phyloP scores from a whole-genome alignment of 352 stramenopile species.

The Pilasporangium apinafurcum region DNA sequence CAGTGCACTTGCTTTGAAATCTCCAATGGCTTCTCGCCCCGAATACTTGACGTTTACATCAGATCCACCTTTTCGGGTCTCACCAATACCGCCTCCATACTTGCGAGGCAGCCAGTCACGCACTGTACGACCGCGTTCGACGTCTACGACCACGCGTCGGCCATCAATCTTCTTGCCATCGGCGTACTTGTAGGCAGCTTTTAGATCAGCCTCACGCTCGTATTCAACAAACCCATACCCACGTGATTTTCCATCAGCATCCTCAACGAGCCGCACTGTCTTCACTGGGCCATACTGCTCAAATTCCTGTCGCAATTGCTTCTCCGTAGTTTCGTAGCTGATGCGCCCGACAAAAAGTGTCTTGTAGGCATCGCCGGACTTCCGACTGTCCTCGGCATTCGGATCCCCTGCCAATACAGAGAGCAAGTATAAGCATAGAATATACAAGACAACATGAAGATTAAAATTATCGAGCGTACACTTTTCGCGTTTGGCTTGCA shows the following conservation, averaged over 20 bases:
- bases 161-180: conserved; percentile 97
- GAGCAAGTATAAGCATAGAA: neutral
- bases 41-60: conserved; percentile 87
- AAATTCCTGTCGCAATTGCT: conserved; percentile 96
- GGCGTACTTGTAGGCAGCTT: conserved; percentile 90
- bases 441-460: neutral
- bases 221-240: conserved; percentile 99
- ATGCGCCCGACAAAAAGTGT: conserved; percentile 97
- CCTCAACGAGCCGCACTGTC: conserved; percentile 84
- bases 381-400: conserved; percentile 45
- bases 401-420: conserved; percentile 36
- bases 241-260: conserved; percentile 86
- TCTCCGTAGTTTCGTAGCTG: conserved; percentile 97
- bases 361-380: conserved; percentile 94
- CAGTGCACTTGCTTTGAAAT: conserved; percentile 6
- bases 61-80: conserved; percentile 69
- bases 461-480: conserved; percentile 22
- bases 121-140: conserved; percentile 97
- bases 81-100: conserved; percentile 92
- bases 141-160: conserved; percentile 95
- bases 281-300: conserved; percentile 92
- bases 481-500: conserved; percentile 48
- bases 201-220: conserved; percentile 96
- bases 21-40: conserved; percentile 25
- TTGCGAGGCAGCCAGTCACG: conserved; percentile 94